Evolutionary conservation across 371 early-diverging fungal genomes (phyloP), one percentile per base, ranked within the genome.

Genomic region (Coemansia sp.): DNA sequence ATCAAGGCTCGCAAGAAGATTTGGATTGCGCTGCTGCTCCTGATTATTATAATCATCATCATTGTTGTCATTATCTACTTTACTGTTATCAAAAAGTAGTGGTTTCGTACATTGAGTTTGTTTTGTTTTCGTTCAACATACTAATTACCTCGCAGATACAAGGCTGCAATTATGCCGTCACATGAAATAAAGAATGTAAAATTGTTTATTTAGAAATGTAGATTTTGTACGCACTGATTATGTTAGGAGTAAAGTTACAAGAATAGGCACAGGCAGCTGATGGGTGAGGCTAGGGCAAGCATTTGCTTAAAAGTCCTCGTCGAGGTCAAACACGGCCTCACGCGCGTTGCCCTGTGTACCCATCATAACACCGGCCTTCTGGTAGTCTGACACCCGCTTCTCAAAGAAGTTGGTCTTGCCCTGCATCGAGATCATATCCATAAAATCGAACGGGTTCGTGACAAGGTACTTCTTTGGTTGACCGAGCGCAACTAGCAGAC

Each of bases 371-470:
- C 95, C 96, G 71, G 97, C 92, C 85, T 96, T 97, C 80, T 99
- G 98, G 82, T 99, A 99, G 77, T 99, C 99, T 16, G 96, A 94
- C 40, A 99, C 99, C 73, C 92, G 92, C 89, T 99, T 99, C 85
- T 99, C 99, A 75, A 99, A 99, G 86, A 99, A 99, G 88, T 99
- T 99, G 62, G 99, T 98, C 87, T 99, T 99, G 74, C 99, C 99
- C 83, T 96, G 96, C 68, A 99, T 86, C 30, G 96, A 96, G 80
- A 99, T 99, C 86, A 98, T 84, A 80, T 99, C 99, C 99, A 99
- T 99, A 77, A 99, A 99, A 81, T 99, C 99, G 73, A 99, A 99
- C 53, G 99, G 99, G 80, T 99, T 99, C 72, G 90, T 84, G 3
- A 86, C 88, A 47, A 93, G 89, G 87, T 93, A 99, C 68, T 87